Percentiles rank a stretch among this genome's conserved stretches.
These are phyloP conservation scores for Venturia asperata DNA, from an alignment of 2,329 filamentous ascomycete genomes.

Conservation along the genomic window DNA sequence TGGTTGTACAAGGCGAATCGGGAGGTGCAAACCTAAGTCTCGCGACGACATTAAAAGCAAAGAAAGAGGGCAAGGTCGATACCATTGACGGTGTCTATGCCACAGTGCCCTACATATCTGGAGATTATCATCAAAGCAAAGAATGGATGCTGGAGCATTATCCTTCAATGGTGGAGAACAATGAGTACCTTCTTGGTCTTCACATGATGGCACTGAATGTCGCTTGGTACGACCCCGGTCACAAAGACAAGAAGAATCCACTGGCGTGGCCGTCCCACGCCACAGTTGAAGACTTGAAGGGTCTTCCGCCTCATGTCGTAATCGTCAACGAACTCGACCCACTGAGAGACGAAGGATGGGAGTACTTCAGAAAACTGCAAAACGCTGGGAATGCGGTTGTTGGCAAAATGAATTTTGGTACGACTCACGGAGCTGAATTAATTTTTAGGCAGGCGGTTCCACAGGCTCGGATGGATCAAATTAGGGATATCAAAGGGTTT, in stretches of 20 bases:
- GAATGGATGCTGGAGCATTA: constrained; percentile 21
- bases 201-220: constrained; percentile 22
- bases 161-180: constrained; percentile 26
- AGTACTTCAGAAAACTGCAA: constrained; percentile 25
- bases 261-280: constrained; percentile 30
- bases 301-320: constrained; percentile 27
- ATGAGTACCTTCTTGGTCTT: constrained; percentile 25
- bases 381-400: constrained; percentile 25
- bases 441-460: background rate
- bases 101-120: constrained; percentile 17
- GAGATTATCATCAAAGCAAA: constrained; percentile 21
- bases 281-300: constrained; percentile 25
- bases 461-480: background rate
- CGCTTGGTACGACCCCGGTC: constrained; percentile 23
- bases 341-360: constrained; percentile 28
- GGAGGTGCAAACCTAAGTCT: constrained; percentile 29
- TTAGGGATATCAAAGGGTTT: background rate
- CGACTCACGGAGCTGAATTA: constrained; percentile 4
- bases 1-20: constrained; percentile 28
- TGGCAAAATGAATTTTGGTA: constrained; percentile 26
- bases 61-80: constrained; percentile 23
- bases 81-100: constrained; percentile 18
- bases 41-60: constrained; percentile 23
- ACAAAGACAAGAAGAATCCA: constrained; percentile 23
- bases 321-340: constrained; percentile 29